Evolutionary conservation across 148 eudicot genomes (phyloP).

Genomic region (Rhododendron ferrugineum): DNA sequence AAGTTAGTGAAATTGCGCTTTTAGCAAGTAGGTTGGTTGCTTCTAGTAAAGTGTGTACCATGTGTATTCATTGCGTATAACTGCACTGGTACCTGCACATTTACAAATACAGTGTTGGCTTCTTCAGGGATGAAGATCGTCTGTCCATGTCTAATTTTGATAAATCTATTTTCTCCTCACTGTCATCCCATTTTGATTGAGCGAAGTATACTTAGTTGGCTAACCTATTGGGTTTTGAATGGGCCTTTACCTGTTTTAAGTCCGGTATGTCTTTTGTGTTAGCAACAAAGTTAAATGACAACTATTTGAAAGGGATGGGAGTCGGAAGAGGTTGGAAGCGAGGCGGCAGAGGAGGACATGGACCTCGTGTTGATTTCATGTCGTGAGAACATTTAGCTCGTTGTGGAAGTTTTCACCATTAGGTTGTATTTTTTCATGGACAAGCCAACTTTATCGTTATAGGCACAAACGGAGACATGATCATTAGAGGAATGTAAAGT

Average conservation of each 20-base stretch:
- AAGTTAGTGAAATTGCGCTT: conserved; percentile 28
- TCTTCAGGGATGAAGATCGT: neutral
- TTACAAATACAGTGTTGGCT: neutral
- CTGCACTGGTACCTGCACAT: neutral
- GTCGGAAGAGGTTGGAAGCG: neutral
- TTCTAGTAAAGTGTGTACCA: neutral
- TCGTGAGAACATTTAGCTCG: neutral
- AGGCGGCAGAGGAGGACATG: neutral
- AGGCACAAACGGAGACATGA: neutral
- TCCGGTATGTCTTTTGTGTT: neutral
- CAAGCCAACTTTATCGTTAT: neutral
- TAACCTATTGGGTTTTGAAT: neutral
- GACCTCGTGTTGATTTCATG: neutral
- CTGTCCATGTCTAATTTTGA: neutral
- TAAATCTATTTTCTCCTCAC: neutral
- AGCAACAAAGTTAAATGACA: neutral
- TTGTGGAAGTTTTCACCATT: neutral
- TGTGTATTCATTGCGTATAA: neutral
- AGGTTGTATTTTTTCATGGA: neutral
- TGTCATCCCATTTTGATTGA: neutral
- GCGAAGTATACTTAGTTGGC: neutral
- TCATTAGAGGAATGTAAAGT: neutral
- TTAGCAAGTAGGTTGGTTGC: conserved; percentile 38
- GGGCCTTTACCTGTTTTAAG: neutral
- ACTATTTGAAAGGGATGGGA: neutral